Conservation (phyloP, 352 stramenopile genomes). For the Phytopythium boreale region DNA sequence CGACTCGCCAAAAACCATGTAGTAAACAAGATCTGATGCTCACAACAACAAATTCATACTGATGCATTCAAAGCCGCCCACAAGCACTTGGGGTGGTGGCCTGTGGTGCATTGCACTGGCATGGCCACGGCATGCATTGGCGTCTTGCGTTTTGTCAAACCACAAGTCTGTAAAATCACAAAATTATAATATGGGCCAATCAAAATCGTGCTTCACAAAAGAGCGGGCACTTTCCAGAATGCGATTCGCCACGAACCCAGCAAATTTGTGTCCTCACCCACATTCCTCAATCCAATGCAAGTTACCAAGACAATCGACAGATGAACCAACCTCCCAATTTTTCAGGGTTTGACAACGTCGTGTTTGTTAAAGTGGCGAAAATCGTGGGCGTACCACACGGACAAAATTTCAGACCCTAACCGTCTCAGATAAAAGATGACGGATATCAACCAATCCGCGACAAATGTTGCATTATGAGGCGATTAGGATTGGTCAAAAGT, state of each 20-base stretch:
- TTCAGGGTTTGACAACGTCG: neutral
- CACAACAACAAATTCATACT: constrained; percentile 8
- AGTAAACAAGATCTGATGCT: constrained; percentile 81
- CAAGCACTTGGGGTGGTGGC: too few relatives aligned
- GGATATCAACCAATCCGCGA: neutral
- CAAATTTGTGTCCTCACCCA: neutral
- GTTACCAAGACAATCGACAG: too few relatives aligned
- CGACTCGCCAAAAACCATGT: constrained; percentile 76
- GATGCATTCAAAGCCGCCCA: neutral
- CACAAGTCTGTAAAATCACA: neutral
- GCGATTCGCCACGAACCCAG: neutral
- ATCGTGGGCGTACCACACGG: neutral
- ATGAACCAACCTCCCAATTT: too few relatives aligned
- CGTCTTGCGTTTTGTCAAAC: neutral
- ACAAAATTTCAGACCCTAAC: constrained; percentile 5
- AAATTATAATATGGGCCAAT: neutral
- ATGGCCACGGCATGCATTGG: neutral
- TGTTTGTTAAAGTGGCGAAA: neutral
- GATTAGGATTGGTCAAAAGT: neutral
- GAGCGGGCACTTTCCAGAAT: neutral
- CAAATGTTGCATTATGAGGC: too few relatives aligned
- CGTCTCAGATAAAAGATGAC: neutral
- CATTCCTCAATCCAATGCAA: neutral
- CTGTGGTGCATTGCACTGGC: neutral
- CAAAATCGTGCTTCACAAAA: too few relatives aligned